A percentile compares a stretch with the other conserved stretches of the same genome.
These are phyloP conservation scores for Hericium coralloides DNA, from an alignment of 768 basidiomycete genomes.

Conservation along the genomic window DNA sequence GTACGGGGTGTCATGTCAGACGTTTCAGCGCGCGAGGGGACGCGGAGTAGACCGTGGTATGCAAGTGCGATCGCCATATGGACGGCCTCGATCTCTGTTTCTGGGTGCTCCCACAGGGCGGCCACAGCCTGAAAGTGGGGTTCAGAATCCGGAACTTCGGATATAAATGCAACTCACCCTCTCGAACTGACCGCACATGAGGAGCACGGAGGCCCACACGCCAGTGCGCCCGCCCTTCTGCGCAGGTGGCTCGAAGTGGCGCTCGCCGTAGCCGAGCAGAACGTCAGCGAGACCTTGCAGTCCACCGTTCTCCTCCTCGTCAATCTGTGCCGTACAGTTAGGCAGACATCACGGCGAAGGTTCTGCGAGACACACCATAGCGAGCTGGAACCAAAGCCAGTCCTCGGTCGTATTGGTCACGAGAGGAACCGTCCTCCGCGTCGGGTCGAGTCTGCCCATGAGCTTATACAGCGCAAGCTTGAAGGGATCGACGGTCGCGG, in stretches of 20 bases:
- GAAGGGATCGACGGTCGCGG: slow-evolving; percentile 85
- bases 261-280: slow-evolving; percentile 68
- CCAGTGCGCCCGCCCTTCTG: slow-evolving; percentile 50
- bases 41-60: slow-evolving; percentile 86
- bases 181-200: slow-evolving; percentile 94
- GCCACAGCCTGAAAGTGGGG: slow-evolving; percentile 65
- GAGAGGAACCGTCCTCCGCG: slow-evolving; percentile 65
- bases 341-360: background rate
- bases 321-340: slow-evolving; percentile 36
- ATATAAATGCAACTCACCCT: slow-evolving; percentile 39
- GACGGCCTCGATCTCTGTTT: slow-evolving; percentile 87
- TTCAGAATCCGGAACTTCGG: background rate
- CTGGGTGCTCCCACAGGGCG: slow-evolving; percentile 78
- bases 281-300: slow-evolving; percentile 69
- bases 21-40: slow-evolving; percentile 72
- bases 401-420: slow-evolving; percentile 94
- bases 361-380: slow-evolving; percentile 47
- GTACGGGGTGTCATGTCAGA: slow-evolving; percentile 78
- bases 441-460: slow-evolving; percentile 85
- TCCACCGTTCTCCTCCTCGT: slow-evolving; percentile 76
- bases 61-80: slow-evolving; percentile 88
- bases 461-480: slow-evolving; percentile 95
- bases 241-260: slow-evolving; percentile 68
- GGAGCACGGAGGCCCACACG: slow-evolving; percentile 73
- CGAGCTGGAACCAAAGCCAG: slow-evolving; percentile 97